phyloP scores from a whole-genome alignment of 371 early-diverging fungal species.

The Entomophthora muscae region DNA sequence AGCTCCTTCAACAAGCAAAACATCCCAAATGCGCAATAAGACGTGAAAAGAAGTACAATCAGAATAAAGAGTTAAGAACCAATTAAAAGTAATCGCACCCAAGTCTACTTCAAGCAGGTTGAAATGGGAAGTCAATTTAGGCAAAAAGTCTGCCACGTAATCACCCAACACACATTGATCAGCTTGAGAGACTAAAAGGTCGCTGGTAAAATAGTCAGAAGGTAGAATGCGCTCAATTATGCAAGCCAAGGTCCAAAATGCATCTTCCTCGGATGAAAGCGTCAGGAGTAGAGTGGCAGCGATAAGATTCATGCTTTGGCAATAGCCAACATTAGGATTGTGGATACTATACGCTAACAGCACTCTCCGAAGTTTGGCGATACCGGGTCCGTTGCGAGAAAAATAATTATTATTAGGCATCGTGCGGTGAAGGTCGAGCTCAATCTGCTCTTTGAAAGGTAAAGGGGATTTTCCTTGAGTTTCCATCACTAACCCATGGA shows the following conservation, averaged over 20 bases:
- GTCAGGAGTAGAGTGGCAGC: conserved; percentile 18
- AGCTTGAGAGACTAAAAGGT: conserved; percentile 16
- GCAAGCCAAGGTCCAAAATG: conserved; percentile 18
- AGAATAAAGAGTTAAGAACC: conserved; percentile 21
- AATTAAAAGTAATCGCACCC: conserved; percentile 20
- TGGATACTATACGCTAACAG: conserved; percentile 19
- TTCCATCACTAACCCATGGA: conserved; percentile 13
- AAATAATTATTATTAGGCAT: conserved; percentile 20
- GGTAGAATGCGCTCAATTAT: conserved; percentile 17
- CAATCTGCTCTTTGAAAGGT: conserved; percentile 17
- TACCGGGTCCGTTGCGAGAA: conserved; percentile 16
- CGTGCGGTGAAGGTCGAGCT: conserved; percentile 20
- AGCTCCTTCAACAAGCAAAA: conserved; percentile 19
- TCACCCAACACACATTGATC: conserved; percentile 19
- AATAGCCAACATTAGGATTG: conserved; percentile 19
- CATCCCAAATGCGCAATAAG: conserved; percentile 20
- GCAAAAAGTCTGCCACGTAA: conserved; percentile 16
- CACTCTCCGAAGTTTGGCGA: conserved; percentile 17
- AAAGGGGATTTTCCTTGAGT: conserved; percentile 9
- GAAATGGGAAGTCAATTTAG: conserved; percentile 14
- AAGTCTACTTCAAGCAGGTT: conserved; percentile 17
- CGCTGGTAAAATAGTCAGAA: conserved; percentile 17
- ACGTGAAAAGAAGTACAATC: conserved; percentile 16
- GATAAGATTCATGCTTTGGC: conserved; percentile 22
- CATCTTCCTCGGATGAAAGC: conserved; percentile 18